Base-by-base conservation (phyloP, 2,329 filamentous ascomycete genomes). In the Penicillium brasilianum region DNA sequence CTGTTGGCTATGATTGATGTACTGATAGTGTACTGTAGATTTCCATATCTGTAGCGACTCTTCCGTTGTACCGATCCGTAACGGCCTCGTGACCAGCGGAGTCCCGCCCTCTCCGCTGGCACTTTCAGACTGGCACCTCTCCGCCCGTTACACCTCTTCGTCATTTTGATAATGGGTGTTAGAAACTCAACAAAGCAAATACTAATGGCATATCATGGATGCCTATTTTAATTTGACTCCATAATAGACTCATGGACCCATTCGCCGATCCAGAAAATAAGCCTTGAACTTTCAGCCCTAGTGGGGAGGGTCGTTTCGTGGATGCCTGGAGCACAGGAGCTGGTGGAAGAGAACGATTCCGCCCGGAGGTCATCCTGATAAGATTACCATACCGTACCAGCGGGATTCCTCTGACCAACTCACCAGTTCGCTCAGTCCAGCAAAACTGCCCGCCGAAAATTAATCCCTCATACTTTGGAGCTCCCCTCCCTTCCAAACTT, bases 21-120 rank as follows among this genome's bases (percentile, higher is more conserved):
- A 28, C 25, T 28, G 25, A 28, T 28, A 28, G 25, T 28, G 25
- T 28, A 28, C n/a, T n/a, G n/a, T n/a, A 6, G 6, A 28, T 28
- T 28, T 13, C 18, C 39, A 11, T 43, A 5, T 43, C 39, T 28
- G 14, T 28, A 25, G 44, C 14, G 22, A 28, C 43, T 46, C 25
- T 13, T 46, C 20, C 41, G 9, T 9, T 10, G 9, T 43, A 49
- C 44, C 9, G 34, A 34, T 22, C 36, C 37, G 37, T 39, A n/a
- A 54, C 51, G 9, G 51, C 28, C 58, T 37, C 36, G 54, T 62
- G 59, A 55, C 49, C 59, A 59, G 66, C 66, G 65, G 65, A 66
- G 63, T 65, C 63, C 66, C 66, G 65, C 65, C 44, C 39, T 55
- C 58, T 68, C 66, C 66, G 66, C 66, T 59, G 62, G 25, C 39